Percentiles rank a stretch among this genome's conserved stretches.
phyloP scores from a whole-genome alignment of 352 stramenopile genomes.

The Globisporangium spinosum region DNA sequence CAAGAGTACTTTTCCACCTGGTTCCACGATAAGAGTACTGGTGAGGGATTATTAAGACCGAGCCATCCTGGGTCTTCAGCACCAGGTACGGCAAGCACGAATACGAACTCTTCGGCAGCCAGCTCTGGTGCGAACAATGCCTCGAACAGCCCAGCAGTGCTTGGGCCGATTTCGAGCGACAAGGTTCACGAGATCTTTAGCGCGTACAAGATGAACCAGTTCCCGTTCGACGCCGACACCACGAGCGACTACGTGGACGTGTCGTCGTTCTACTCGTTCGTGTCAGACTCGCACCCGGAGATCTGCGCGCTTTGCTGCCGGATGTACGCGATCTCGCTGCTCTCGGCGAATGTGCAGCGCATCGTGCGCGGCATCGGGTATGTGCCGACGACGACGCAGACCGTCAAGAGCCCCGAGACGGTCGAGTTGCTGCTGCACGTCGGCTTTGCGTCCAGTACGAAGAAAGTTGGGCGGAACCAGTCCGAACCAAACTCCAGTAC shows the following conservation, averaged over 20 bases:
- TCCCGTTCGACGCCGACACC: constrained; percentile 68
- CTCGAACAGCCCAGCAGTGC: background rate
- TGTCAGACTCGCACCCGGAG: constrained; percentile 75
- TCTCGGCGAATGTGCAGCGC: constrained; percentile 48
- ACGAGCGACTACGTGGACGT: constrained; percentile 76
- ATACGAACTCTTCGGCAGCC: background rate
- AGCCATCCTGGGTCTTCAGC: background rate
- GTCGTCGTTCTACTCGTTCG: constrained; percentile 83
- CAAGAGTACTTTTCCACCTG: constrained; percentile 64
- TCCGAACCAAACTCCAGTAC: background rate
- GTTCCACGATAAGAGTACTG: constrained; percentile 30
- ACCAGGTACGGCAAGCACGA: background rate
- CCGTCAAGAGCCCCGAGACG: constrained; percentile 35
- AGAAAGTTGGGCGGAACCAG: constrained; percentile 8
- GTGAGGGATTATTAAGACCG: background rate
- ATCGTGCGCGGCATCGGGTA: constrained; percentile 63
- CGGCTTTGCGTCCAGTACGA: constrained; percentile 59
- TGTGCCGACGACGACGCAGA: constrained; percentile 49
- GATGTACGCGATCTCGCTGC: constrained; percentile 63
- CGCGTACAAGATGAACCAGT: constrained; percentile 61
- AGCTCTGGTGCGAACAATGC: background rate
- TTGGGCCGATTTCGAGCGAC: constrained; percentile 26
- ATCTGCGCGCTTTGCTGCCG: constrained; percentile 78
- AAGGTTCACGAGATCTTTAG: constrained; percentile 49
- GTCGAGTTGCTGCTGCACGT: constrained; percentile 67